A percentile compares a stretch with the other conserved stretches of the same genome.
Evolutionary conservation across 208 protist genomes (phyloP).

Genomic region (Wallacemonas sp.): DNA sequence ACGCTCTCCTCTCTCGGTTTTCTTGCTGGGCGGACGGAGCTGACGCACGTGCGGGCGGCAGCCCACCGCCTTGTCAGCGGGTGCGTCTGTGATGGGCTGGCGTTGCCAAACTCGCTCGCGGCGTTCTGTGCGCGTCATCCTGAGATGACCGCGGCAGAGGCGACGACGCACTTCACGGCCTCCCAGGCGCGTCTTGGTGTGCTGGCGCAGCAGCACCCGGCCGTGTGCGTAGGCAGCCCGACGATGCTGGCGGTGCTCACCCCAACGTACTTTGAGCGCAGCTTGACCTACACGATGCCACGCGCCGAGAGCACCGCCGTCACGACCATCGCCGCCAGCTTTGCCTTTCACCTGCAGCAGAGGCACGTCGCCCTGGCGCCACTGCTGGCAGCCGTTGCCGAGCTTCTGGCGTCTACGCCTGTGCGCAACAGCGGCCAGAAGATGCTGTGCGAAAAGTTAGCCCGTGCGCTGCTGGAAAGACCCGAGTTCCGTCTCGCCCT

Average conservation of each 20-base stretch:
- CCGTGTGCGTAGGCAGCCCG: conserved; percentile 48
- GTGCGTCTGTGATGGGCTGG: conserved; percentile 47
- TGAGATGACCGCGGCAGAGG: background rate
- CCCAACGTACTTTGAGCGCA: conserved; percentile 51
- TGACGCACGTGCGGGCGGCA: conserved; percentile 30
- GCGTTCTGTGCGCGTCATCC: background rate
- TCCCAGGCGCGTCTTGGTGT: background rate
- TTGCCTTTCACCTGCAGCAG: conserved; percentile 56
- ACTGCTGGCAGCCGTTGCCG: conserved; percentile 63
- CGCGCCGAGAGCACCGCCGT: conserved; percentile 26
- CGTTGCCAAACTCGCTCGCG: conserved; percentile 9
- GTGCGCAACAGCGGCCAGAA: conserved; percentile 57
- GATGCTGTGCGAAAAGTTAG: conserved; percentile 70
- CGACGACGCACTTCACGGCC: background rate
- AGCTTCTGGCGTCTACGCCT: conserved; percentile 47
- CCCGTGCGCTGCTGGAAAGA: conserved; percentile 48
- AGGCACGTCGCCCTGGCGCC: conserved; percentile 48
- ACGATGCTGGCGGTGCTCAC: conserved; percentile 59
- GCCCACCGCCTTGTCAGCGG: conserved; percentile 45
- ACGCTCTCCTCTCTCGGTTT: conserved; percentile 35
- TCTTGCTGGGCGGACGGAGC: background rate
- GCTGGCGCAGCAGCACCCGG: conserved; percentile 14
- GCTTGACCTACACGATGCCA: conserved; percentile 34
- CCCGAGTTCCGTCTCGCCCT: conserved; percentile 65
- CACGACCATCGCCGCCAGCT: conserved; percentile 49